Percentiles rank a stretch among this genome's conserved stretches.
These are phyloP conservation scores for Kodamaea hsintzibuensis DNA, from an alignment of 805 yeast species.

Conservation along the genomic window DNA sequence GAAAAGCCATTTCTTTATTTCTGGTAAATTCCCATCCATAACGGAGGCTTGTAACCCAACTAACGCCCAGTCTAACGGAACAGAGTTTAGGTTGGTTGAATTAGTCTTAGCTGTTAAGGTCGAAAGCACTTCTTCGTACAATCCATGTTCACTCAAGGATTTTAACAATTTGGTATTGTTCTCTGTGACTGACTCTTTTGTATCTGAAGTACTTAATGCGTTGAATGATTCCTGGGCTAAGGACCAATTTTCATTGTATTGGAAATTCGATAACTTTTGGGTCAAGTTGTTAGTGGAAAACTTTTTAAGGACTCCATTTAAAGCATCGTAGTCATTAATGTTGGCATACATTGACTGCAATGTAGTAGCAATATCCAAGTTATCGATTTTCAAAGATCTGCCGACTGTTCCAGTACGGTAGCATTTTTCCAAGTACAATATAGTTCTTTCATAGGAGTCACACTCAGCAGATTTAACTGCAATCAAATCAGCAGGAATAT, in stretches of 20 bases:
- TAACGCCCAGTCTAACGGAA: conserved; percentile 56
- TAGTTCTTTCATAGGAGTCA: conserved; percentile 83
- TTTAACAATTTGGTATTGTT: conserved; percentile 58
- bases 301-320: conserved; percentile 79
- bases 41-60: conserved; percentile 79
- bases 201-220: conserved; percentile 50
- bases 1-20: conserved; percentile 59
- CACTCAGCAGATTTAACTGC: conserved; percentile 82
- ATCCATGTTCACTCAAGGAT: conserved; percentile 73
- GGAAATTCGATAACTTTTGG: conserved; percentile 79
- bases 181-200: conserved; percentile 24
- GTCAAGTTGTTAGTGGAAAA: conserved; percentile 68
- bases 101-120: conserved; percentile 44
- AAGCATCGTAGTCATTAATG: conserved; percentile 85
- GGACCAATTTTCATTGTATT: conserved; percentile 83
- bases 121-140: conserved; percentile 63
- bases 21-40: conserved; percentile 54
- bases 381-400: conserved; percentile 22
- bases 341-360: conserved; percentile 83
- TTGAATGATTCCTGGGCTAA: conserved; percentile 84
- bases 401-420: conserved; percentile 40
- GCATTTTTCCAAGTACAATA: conserved; percentile 80
- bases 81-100: conserved; percentile 6
- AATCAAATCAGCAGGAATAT: conserved; percentile 66
- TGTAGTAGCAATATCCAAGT: conserved; percentile 44